A percentile compares a stretch with the other conserved stretches of the same genome.
Conservation (phyloP, 441 rosid genomes). For the Isatis lusitanica region DNA sequence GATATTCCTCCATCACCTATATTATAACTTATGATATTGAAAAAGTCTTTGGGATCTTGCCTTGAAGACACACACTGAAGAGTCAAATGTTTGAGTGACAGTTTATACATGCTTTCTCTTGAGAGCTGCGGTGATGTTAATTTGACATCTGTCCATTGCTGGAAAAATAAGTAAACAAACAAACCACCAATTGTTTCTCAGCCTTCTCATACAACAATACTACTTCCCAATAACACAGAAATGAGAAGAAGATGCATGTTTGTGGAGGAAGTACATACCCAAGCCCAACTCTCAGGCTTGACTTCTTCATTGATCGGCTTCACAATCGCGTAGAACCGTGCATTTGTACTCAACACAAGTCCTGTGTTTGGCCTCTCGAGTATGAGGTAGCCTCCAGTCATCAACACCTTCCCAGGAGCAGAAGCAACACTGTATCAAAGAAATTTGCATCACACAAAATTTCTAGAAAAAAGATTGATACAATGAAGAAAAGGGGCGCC, state of each 20-base stretch:
- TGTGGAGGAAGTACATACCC: conserved; percentile 51
- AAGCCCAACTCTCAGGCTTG: conserved; percentile 78
- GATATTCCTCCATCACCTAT: conserved; percentile 6
- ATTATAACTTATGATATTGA: not conserved
- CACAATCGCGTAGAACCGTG: conserved; percentile 86
- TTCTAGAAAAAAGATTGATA: too few relatives aligned
- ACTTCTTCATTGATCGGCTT: conserved; percentile 67
- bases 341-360: conserved; percentile 74
- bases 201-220: not conserved
- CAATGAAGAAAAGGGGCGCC: not conserved
- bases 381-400: conserved; percentile 91
- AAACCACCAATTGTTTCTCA: conserved; percentile 6
- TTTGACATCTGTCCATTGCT: conserved; percentile 89
- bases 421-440: conserved; percentile 69
- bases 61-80: conserved; percentile 73
- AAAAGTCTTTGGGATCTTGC: conserved; percentile 42
- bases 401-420: conserved; percentile 95
- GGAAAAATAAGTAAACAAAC: conserved; percentile 17
- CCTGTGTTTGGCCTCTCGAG: conserved; percentile 96
- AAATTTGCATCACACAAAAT: not conserved
- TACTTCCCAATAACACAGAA: not conserved
- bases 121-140: conserved; percentile 89
- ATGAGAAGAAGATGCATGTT: not conserved
- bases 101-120: conserved; percentile 80
- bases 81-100: conserved; percentile 62